These are phyloP conservation scores for Candida ortonii DNA, from an alignment of 805 yeast species.

Conservation along the genomic window DNA sequence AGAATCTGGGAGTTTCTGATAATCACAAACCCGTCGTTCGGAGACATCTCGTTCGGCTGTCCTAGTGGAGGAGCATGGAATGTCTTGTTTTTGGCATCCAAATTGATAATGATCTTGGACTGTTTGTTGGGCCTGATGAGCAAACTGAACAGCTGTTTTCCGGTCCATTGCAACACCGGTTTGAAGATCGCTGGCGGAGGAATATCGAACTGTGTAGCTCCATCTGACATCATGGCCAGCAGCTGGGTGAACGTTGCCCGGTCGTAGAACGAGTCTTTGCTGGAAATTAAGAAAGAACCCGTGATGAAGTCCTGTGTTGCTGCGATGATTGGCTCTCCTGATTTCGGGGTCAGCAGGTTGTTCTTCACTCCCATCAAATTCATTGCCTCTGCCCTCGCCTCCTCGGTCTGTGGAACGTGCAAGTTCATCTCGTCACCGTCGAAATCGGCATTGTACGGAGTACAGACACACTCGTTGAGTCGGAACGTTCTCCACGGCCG, in stretches of 20 bases:
- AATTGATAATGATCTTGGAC: constrained; percentile 79
- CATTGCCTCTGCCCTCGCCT: constrained; percentile 98
- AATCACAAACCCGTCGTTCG: constrained; percentile 91
- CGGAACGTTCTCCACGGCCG: constrained; percentile 98
- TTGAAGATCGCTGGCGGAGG: constrained; percentile 95
- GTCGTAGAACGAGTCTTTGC: constrained; percentile 90
- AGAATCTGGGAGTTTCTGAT: constrained; percentile 86
- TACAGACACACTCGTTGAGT: constrained; percentile 97
- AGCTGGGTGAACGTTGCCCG: constrained; percentile 80
- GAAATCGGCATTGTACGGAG: constrained; percentile 98
- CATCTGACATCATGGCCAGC: constrained; percentile 95
- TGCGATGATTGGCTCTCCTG: constrained; percentile 99
- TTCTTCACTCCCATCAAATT: constrained; percentile 97
- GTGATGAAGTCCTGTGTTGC: constrained; percentile 99
- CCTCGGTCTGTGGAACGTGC: constrained; percentile 98
- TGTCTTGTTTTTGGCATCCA: constrained; percentile 93
- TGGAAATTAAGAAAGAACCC: constrained; percentile 88
- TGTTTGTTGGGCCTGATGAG: constrained; percentile 76
- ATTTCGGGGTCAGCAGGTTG: constrained; percentile 90
- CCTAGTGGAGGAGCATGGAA: constrained; percentile 72
- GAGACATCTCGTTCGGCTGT: constrained; percentile 90
- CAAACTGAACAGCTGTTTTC: constrained; percentile 89
- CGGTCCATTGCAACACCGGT: constrained; percentile 93
- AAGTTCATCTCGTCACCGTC: constrained; percentile 99
- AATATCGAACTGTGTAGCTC: constrained; percentile 77